A percentile compares a stretch with the other conserved stretches of the same genome.
phyloP scores from a whole-genome alignment of 1,139 yeast genomes.

The Sugiyamaella xylanicola region DNA sequence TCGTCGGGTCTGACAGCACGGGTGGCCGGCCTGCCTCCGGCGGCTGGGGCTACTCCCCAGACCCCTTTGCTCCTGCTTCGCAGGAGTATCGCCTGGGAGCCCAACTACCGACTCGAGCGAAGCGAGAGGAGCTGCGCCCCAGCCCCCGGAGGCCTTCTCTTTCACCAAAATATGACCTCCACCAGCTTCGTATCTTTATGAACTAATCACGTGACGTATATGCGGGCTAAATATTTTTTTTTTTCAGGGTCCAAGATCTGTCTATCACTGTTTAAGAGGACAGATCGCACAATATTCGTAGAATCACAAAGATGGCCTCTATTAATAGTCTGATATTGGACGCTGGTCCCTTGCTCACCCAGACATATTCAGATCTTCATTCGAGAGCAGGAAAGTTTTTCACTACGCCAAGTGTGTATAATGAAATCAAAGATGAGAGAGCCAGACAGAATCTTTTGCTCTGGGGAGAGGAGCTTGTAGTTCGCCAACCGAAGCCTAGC shows the following conservation, averaged over 20 bases:
- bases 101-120: too few relatives aligned
- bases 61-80: too few relatives aligned
- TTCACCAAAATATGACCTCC: too few relatives aligned
- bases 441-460: conserved; percentile 73
- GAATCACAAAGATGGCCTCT: conserved; percentile 33
- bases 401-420: conserved; percentile 89
- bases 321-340: conserved; percentile 61
- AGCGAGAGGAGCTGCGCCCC: too few relatives aligned
- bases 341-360: conserved; percentile 93
- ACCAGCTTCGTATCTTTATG: too few relatives aligned
- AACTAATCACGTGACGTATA: background rate
- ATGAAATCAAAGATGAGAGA: conserved; percentile 83
- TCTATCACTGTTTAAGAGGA: too few relatives aligned
- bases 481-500: conserved; percentile 73
- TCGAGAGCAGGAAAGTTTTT: conserved; percentile 67
- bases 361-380: conserved; percentile 73
- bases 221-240: background rate
- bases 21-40: too few relatives aligned
- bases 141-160: too few relatives aligned
- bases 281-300: conserved; percentile 13
- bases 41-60: too few relatives aligned
- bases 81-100: too few relatives aligned
- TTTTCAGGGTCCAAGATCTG: background rate
- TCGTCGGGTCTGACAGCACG: too few relatives aligned
- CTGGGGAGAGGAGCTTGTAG: conserved; percentile 62